These are phyloP conservation scores for Aspergillus coremiiformis DNA, from an alignment of 495 filamentous ascomycete species.

Conservation along the genomic window DNA sequence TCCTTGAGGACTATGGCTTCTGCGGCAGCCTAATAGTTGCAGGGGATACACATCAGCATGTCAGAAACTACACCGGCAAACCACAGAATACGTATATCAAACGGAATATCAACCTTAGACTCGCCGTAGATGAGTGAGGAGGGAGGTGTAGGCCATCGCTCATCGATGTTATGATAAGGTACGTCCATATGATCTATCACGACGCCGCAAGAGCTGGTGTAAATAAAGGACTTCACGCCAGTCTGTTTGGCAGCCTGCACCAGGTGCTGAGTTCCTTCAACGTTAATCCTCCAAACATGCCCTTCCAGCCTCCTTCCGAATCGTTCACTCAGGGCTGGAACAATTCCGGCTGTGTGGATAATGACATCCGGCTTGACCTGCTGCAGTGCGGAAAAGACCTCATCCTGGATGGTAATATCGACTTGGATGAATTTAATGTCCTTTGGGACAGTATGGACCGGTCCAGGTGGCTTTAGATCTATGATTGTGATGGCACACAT, in stretches of 20 bases:
- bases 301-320: conserved; percentile 32
- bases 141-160: conserved; percentile 41
- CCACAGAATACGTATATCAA: neutral
- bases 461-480: conserved; percentile 31
- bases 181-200: conserved; percentile 47
- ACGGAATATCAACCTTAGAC: conserved; percentile 41
- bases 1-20: conserved; percentile 49
- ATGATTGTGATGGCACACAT: conserved; percentile 38
- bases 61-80: conserved; percentile 1
- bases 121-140: conserved; percentile 51
- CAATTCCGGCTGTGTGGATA: conserved; percentile 41
- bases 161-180: conserved; percentile 48
- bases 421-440: conserved; percentile 27
- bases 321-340: conserved; percentile 35
- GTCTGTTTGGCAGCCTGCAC: conserved; percentile 41
- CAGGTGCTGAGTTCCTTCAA: conserved; percentile 52
- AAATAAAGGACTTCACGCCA: conserved; percentile 48
- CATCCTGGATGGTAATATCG: conserved; percentile 29
- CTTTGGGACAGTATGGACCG: conserved; percentile 24
- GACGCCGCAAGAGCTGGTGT: conserved; percentile 50
- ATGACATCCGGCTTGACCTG: conserved; percentile 33
- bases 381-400: conserved; percentile 25
- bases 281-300: conserved; percentile 43
- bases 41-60: conserved; percentile 10
- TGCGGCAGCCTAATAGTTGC: conserved; percentile 37